Base-by-base conservation (phyloP, 306 rosid genomes). In the Crotalaria pallida region DNA sequence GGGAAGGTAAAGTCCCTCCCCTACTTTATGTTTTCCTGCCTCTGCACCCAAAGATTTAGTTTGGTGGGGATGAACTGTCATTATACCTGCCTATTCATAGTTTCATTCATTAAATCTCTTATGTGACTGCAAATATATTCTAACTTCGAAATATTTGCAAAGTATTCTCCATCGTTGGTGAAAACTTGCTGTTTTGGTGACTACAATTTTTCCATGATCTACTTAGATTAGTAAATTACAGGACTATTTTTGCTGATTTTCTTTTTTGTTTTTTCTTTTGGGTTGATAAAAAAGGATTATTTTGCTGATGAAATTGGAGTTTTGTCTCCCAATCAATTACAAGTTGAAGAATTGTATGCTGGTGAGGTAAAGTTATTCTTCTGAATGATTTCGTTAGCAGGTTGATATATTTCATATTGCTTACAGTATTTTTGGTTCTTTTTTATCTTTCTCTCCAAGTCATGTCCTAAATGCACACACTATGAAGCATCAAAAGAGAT, bases 221-320 rank as follows among this genome's bases (percentile, higher is more conserved):
- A 40, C 59, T 71, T 45, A 58, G 34, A 49, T 66, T 56, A 62
- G 47, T 52, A 58, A 71, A 64, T 36, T 23, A 1, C 83, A 85
- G 96, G 96, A 88, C 51, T 92, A 92, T 65, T 88, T 88, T 69
- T 86, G 96, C 96, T 55, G 96, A 92, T 80, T 38, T 38, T 29
- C 6, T 29, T 6, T 36, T 36, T 36, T 9, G 31, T 36, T 36
- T 7, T 38, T n/a, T n/a, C n/a, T n/a, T n/a, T n/a, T n/a, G n/a
- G 44, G 13, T 38, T 38, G 44, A 38, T 10, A 10, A 38, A 38
- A 33, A 38, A 88, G 96, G 96, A 90, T 57, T 92, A 92, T 67
- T 88, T 69, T 86, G 96, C 96, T 55, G 98, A 92, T 80, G 98
- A 90, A 72, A 67, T 90, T 71, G 98, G 98, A 77, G 98, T 92